Evolutionary conservation across 2,329 filamentous ascomycete genomes (phyloP).

Genomic region (Colletotrichum acutatum): DNA sequence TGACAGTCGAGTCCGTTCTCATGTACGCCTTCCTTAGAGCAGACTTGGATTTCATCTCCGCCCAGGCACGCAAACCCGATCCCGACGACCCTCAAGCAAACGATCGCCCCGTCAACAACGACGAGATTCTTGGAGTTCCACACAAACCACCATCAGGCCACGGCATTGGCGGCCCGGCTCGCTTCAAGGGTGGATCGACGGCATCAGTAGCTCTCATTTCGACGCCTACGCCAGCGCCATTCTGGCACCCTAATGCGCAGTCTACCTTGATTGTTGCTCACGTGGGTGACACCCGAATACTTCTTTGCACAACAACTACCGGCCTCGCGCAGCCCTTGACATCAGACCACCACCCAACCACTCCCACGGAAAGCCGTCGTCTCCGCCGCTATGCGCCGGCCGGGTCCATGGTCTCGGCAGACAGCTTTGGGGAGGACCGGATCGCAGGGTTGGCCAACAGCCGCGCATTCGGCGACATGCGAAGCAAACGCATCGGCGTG

Average conservation of each 20-base stretch:
- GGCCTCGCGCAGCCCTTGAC: constrained; percentile 85
- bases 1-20: constrained; percentile 80
- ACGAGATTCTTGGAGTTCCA: constrained; percentile 80
- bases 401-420: constrained; percentile 81
- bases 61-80: constrained; percentile 85
- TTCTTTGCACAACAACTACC: constrained; percentile 88
- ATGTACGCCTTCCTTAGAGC: constrained; percentile 94
- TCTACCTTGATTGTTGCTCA: constrained; percentile 89
- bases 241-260: constrained; percentile 91
- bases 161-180: constrained; percentile 77
- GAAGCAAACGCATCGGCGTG: constrained; percentile 90
- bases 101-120: constrained; percentile 84
- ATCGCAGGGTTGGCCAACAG: constrained; percentile 95
- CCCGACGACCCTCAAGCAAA: constrained; percentile 75
- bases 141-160: constrained; percentile 65
- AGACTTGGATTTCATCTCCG: constrained; percentile 92
- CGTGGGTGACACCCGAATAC: constrained; percentile 90
- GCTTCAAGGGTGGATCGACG: constrained; percentile 94
- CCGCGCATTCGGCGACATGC: constrained; percentile 92
- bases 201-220: constrained; percentile 91
- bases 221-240: constrained; percentile 89
- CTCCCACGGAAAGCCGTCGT: constrained; percentile 83
- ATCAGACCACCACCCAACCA: constrained; percentile 91
- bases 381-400: constrained; percentile 84
- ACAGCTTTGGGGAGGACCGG: constrained; percentile 97